Conservation (phyloP, 371 early-diverging fungal genomes). For the Nematocida parisii region DNA sequence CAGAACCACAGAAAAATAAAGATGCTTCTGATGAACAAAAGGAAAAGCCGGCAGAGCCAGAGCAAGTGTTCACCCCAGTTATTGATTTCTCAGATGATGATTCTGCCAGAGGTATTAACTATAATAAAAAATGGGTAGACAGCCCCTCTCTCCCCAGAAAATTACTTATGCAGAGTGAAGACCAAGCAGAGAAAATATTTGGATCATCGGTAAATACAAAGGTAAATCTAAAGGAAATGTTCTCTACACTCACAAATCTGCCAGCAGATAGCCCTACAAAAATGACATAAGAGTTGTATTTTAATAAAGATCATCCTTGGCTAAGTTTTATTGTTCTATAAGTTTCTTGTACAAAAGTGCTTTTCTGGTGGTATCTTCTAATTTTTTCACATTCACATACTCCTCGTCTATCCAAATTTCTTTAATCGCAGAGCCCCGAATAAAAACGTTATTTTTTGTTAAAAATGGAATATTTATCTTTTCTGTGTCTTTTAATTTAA, state of each 20-base stretch:
- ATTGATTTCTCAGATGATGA: constrained; percentile 55
- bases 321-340: not conserved
- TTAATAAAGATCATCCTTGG: not conserved
- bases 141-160: constrained; percentile 51
- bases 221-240: constrained; percentile 59
- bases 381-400: constrained; percentile 17
- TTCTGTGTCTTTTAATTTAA: constrained; percentile 23
- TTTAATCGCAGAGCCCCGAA: constrained; percentile 38
- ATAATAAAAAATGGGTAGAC: constrained; percentile 51
- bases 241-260: constrained; percentile 30
- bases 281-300: not conserved
- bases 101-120: constrained; percentile 2
- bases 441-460: constrained; percentile 9
- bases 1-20: not conserved
- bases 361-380: constrained; percentile 51
- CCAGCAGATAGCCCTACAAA: constrained; percentile 50
- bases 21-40: not conserved
- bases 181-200: constrained; percentile 55
- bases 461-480: constrained; percentile 22
- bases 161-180: constrained; percentile 48
- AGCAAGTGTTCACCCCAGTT: not conserved
- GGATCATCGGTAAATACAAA: constrained; percentile 50
- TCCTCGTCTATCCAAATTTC: constrained; percentile 45
- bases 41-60: not conserved
- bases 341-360: constrained; percentile 28